These are phyloP conservation scores for Salix viminalis DNA, from an alignment of 345 rosid genomes.

Conservation along the genomic window DNA sequence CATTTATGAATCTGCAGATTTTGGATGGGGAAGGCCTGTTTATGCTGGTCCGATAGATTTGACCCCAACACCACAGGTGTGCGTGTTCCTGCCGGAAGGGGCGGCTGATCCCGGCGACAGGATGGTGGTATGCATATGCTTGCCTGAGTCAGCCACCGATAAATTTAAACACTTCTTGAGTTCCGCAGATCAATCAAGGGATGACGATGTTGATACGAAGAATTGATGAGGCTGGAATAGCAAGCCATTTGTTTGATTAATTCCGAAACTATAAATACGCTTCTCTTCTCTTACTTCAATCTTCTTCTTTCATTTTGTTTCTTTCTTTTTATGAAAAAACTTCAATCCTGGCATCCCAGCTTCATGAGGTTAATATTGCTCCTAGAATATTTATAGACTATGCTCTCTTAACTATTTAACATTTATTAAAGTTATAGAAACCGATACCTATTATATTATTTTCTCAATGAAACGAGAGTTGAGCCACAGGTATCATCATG, in stretches of 20 bases:
- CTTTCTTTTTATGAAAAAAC: no score
- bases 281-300: no score
- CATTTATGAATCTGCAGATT: slow-evolving; percentile 75
- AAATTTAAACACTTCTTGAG: slow-evolving; percentile 47
- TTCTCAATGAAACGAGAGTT: slow-evolving; percentile 54
- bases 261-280: not conserved
- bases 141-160: slow-evolving; percentile 58
- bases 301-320: no score
- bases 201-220: not conserved
- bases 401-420: no score
- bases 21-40: slow-evolving; percentile 82
- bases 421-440: no score
- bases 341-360: no score
- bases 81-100: slow-evolving; percentile 75
- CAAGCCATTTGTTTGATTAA: not conserved
- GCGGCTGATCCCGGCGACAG: slow-evolving; percentile 46
- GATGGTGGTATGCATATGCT: slow-evolving; percentile 72
- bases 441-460: no score
- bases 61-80: slow-evolving; percentile 88
- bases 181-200: slow-evolving; percentile 19
- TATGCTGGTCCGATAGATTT: slow-evolving; percentile 86
- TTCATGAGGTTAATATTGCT: no score
- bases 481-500: slow-evolving; percentile 69
- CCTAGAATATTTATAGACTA: no score
- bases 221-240: not conserved